phyloP scores from a whole-genome alignment of 306 rosid species.

The Casuarina glauca region DNA sequence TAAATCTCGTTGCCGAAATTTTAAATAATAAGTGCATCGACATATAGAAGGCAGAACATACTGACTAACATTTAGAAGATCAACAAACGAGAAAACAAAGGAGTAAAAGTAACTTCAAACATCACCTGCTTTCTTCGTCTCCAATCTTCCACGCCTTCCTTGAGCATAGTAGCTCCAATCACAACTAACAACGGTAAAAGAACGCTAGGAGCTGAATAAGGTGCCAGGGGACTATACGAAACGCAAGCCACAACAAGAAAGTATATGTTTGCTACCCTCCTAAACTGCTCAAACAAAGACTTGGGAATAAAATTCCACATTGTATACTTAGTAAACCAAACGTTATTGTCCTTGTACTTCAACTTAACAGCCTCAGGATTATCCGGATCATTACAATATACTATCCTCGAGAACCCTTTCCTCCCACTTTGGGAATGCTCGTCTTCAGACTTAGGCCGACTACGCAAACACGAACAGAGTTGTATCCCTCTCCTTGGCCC shows the following conservation, averaged over 20 bases:
- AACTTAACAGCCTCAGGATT: constrained; percentile 48
- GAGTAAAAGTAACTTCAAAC: not conserved
- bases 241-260: constrained; percentile 81
- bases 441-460: constrained; percentile 38
- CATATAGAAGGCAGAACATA: not conserved
- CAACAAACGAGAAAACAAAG: constrained; percentile 10
- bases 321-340: constrained; percentile 81
- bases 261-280: constrained; percentile 90
- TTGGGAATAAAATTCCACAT: constrained; percentile 70
- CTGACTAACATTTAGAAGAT: constrained; percentile 1
- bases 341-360: constrained; percentile 68
- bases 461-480: constrained; percentile 63
- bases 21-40: not conserved
- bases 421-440: constrained; percentile 66
- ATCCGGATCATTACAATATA: constrained; percentile 67
- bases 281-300: constrained; percentile 87
- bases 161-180: constrained; percentile 81
- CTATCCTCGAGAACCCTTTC: constrained; percentile 69
- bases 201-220: constrained; percentile 63
- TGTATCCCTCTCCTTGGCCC: constrained; percentile 49
- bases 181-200: constrained; percentile 65
- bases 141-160: constrained; percentile 97
- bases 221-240: constrained; percentile 85
- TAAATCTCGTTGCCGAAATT: not conserved
- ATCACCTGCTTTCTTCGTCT: constrained; percentile 84